These are phyloP conservation scores for Dalechampia spathulata DNA, from an alignment of 441 rosid species.

Conservation along the genomic window DNA sequence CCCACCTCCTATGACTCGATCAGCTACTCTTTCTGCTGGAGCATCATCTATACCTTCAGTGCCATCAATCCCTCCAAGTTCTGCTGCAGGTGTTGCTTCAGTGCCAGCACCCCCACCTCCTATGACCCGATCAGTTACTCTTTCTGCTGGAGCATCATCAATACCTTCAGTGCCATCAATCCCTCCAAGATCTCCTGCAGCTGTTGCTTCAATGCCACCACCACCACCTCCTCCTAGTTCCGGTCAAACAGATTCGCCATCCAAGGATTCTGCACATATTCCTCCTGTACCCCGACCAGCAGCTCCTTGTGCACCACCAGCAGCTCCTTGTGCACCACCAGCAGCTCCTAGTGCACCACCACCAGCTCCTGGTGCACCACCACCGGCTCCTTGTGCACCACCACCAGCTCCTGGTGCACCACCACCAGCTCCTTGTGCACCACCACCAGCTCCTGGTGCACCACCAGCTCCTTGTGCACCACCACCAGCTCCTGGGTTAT, in stretches of 20 bases:
- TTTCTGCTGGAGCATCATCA: too few relatives aligned
- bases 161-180: conserved; percentile 44
- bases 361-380: conserved; percentile 50
- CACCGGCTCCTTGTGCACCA: conserved; percentile 60
- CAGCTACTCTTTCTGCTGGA: too few relatives aligned
- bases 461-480: conserved; percentile 20
- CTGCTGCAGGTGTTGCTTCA: conserved; percentile 22
- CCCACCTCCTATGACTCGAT: conserved; percentile 26
- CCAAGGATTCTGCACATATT: conserved; percentile 13
- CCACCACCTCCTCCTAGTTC: conserved; percentile 28
- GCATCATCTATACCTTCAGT: too few relatives aligned
- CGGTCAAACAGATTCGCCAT: conserved; percentile 10
- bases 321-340: conserved; percentile 17
- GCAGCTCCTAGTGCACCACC: conserved; percentile 28
- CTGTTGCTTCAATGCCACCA: conserved; percentile 21
- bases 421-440: conserved; percentile 43
- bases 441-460: conserved; percentile 53
- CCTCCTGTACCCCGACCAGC: conserved; percentile 70
- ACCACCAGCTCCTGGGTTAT: conserved; percentile 30
- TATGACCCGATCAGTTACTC: too few relatives aligned
- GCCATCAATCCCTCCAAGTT: conserved; percentile 41
- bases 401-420: conserved; percentile 53
- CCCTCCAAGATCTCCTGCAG: conserved; percentile 28
- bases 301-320: conserved; percentile 33
- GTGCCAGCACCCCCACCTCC: conserved; percentile 29